Base-by-base conservation (phyloP, 768 basidiomycete genomes). In the Agrocybe praecox region DNA sequence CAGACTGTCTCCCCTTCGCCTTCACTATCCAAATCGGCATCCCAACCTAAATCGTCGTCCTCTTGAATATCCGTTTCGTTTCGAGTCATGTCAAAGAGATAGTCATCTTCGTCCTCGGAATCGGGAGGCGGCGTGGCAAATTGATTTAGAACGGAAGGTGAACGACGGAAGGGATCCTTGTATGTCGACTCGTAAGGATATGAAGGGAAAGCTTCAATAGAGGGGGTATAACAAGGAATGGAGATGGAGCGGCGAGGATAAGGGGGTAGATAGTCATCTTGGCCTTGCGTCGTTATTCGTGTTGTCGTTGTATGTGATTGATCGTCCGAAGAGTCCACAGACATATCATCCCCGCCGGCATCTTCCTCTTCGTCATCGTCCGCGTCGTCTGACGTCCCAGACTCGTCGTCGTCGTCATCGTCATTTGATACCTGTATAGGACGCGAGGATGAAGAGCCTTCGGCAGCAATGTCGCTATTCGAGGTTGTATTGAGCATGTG, bases 81-180 rank as follows among this genome's bases (percentile, higher is more conserved):
- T 56, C 76, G 69, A 1, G 77, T 77, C 81, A 79, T 77, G 10
- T 76, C 71, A 42, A 76, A 67, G 53, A 77, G 75, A 55, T 69
- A 75, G 55, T 81, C 80, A 55, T 84, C 82, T 52, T 87, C 86
- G 58, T 83, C 83, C 55, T 85, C 85, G 3, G 86, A 89, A 62
- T 90, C 88, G 3, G 89, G 89, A 12, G 89, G 89, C 1, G 85
- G 87, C 0, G 89, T 88, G 12, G 84, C 83, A 45, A 77, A 68
- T 42, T 82, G 86, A 66, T 74, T 76, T 2, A 84, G 73, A 15
- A 85, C 70, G 8, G 87, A 87, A 7, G 85, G 81, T 1, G 86
- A 86, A 36, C 85, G 86, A 55, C 79, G 80, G 62, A 69, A 76
- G 43, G 68, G 66, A 54, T 69, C 63, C 19, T 56, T 53, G 52